These are phyloP conservation scores for Vicia villosa DNA, from an alignment of 306 rosid species.

Conservation along the genomic window DNA sequence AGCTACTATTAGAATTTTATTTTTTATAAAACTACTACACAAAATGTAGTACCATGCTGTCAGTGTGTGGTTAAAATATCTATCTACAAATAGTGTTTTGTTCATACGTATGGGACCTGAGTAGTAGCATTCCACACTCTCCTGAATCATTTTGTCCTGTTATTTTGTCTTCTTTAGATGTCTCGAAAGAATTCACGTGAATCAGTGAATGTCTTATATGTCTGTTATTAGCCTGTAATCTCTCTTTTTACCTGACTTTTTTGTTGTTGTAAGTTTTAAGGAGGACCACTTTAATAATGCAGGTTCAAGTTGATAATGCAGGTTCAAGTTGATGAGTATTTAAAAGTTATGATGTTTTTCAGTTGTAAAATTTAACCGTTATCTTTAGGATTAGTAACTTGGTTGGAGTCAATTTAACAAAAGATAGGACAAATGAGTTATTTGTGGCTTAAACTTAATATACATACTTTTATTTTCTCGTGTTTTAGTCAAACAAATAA, in stretches of 20 bases:
- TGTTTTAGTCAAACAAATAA: no score
- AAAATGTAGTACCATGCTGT: not conserved
- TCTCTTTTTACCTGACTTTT: not conserved
- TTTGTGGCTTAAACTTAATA: no score
- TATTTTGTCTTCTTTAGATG: slow-evolving; percentile 47
- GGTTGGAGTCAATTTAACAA: no score
- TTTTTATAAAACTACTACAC: not conserved
- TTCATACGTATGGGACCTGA: slow-evolving; percentile 60
- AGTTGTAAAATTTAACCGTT: no score
- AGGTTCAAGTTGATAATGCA: no score
- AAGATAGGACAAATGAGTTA: no score
- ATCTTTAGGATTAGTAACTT: no score
- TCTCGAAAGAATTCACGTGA: slow-evolving; percentile 66
- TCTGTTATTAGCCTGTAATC: slow-evolving; percentile 5
- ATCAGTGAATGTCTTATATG: slow-evolving; percentile 68
- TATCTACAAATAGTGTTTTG: slow-evolving; percentile 41
- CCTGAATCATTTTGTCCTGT: slow-evolving; percentile 55
- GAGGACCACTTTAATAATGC: no score
- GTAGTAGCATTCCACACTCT: slow-evolving; percentile 57
- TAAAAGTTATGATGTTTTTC: no score
- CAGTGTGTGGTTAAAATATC: slow-evolving; percentile 28
- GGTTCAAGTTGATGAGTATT: no score
- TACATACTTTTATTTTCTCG: no score
- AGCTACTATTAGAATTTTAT: not conserved
- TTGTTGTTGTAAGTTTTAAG: no score